A percentile compares a stretch with the other conserved stretches of the same genome.
These are phyloP conservation scores for Acanthamoeba triangularis DNA, from an alignment of 208 protist species.

Conservation along the genomic window DNA sequence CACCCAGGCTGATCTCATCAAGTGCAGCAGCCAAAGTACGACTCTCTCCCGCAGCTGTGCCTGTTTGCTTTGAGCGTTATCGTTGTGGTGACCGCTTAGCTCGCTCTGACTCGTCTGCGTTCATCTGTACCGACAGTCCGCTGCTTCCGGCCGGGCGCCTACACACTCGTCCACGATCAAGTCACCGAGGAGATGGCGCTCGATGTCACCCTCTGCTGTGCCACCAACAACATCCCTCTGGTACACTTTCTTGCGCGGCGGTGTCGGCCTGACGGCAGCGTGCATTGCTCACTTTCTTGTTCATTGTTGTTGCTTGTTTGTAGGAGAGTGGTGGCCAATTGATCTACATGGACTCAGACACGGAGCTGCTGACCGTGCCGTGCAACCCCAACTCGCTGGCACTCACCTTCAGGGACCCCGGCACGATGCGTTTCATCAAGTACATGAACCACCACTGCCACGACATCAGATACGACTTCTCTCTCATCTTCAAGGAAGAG, in stretches of 20 bases:
- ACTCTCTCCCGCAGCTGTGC: neutral
- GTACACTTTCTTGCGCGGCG: neutral
- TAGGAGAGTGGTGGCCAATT: constrained; percentile 42
- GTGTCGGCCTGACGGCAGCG: too few species aligned
- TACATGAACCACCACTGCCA: constrained; percentile 68
- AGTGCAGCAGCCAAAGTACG: constrained; percentile 8
- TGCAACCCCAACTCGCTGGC: constrained; percentile 38
- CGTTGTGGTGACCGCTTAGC: neutral
- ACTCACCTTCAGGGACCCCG: constrained; percentile 32
- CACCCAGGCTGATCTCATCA: constrained; percentile 5
- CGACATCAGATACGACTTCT: constrained; percentile 65
- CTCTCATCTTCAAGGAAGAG: constrained; percentile 45
- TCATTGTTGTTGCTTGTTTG: neutral
- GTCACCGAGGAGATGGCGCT: constrained; percentile 39
- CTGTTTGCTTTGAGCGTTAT: neutral
- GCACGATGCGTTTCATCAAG: constrained; percentile 62
- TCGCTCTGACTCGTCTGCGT: neutral
- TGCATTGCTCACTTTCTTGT: neutral
- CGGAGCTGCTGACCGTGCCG: constrained; percentile 49
- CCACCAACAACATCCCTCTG: constrained; percentile 26
- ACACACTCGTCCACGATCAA: constrained; percentile 47
- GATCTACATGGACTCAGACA: constrained; percentile 49
- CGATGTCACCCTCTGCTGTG: constrained; percentile 52
- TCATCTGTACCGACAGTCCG: neutral
- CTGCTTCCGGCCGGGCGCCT: neutral